Evolutionary conservation across 352 stramenopile genomes (phyloP).

Genomic region (Pythium monospermum): DNA sequence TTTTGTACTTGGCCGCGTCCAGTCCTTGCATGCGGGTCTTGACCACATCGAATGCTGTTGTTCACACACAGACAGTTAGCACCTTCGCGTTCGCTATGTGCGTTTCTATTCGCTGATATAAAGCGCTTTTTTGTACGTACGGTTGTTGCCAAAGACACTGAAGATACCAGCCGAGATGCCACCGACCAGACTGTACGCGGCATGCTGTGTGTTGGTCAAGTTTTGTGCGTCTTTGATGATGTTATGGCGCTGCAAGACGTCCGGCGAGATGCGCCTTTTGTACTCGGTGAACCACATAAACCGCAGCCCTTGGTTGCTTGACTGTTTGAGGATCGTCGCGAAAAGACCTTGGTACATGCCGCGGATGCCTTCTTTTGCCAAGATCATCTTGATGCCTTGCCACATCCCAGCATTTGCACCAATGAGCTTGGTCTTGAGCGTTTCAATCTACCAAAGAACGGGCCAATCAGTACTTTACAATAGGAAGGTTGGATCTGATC

Average conservation of each 20-base stretch:
- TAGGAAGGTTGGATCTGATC: background rate
- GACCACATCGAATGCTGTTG: conserved; percentile 73
- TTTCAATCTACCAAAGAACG: conserved; percentile 75
- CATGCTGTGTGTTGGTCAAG: conserved; percentile 58
- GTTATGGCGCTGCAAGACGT: conserved; percentile 40
- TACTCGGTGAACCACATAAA: conserved; percentile 98
- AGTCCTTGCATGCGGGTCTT: conserved; percentile 85
- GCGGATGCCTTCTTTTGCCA: conserved; percentile 86
- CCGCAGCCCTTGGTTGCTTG: conserved; percentile 92
- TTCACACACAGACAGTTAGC: background rate
- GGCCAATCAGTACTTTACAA: background rate
- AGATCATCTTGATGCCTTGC: conserved; percentile 88
- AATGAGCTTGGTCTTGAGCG: conserved; percentile 97
- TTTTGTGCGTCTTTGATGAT: conserved; percentile 73
- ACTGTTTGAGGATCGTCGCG: conserved; percentile 94
- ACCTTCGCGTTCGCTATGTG: conserved; percentile 13
- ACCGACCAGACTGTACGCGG: conserved; percentile 89
- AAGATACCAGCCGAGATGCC: conserved; percentile 96
- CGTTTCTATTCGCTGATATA: no score
- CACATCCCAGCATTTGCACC: conserved; percentile 92
- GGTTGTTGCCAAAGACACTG: conserved; percentile 96
- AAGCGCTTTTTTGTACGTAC: no score
- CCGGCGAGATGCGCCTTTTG: conserved; percentile 65
- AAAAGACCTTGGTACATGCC: conserved; percentile 93
- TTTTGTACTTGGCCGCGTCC: conserved; percentile 63